Conservation (phyloP, 2,329 filamentous ascomycete genomes). For the Colletotrichum simmondsii region DNA sequence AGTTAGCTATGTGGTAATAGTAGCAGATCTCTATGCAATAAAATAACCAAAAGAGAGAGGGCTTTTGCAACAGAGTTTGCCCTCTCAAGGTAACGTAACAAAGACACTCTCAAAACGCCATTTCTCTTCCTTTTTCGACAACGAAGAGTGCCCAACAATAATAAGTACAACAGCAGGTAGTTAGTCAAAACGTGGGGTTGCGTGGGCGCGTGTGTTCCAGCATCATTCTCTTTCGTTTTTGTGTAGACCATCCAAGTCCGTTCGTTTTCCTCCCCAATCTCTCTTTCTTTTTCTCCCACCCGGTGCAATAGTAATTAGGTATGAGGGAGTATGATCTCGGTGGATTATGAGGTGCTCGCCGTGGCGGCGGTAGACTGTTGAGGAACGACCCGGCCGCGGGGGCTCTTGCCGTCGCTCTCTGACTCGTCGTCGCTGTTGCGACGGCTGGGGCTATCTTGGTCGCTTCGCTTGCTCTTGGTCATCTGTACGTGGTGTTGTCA, state of each 20-base stretch:
- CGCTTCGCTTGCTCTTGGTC: conserved; percentile 63
- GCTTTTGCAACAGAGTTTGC: neutral
- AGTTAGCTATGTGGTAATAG: conserved; percentile 6
- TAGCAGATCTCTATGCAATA: conserved; percentile 14
- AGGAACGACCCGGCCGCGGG: conserved; percentile 32
- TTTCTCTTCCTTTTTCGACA: neutral
- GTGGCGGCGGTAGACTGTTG: conserved; percentile 20
- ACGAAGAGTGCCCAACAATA: conserved; percentile 2
- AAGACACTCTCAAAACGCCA: conserved; percentile 18
- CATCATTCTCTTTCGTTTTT: conserved; percentile 1
- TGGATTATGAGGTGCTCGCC: conserved; percentile 16
- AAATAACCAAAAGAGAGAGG: neutral
- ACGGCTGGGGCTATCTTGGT: conserved; percentile 58
- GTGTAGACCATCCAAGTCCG: neutral
- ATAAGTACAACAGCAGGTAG: conserved; percentile 16
- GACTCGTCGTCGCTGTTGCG: conserved; percentile 55
- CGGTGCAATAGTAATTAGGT: conserved; percentile 10
- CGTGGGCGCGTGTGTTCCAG: neutral
- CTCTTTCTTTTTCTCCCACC: neutral
- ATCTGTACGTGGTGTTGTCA: conserved; percentile 49
- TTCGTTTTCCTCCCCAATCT: neutral
- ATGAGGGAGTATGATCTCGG: neutral
- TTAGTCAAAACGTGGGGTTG: neutral
- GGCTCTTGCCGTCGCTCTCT: conserved; percentile 52
- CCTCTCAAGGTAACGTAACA: neutral